Evolutionary conservation across 352 stramenopile species (phyloP).

Genomic region (Phytophthora sojae): DNA sequence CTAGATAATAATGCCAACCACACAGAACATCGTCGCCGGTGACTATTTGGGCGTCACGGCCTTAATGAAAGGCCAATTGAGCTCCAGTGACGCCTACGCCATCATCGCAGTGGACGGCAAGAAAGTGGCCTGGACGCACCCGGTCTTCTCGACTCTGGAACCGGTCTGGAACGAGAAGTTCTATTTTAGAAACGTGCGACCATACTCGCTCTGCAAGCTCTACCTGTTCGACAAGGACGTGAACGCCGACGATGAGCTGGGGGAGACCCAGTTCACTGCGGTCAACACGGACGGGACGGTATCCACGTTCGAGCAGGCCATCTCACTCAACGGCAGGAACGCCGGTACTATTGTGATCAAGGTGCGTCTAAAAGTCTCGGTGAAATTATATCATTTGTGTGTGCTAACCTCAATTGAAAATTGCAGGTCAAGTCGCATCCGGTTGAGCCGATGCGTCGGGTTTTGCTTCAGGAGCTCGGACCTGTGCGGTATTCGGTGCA

Average conservation of each 20-base stretch:
- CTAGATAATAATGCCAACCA: neutral
- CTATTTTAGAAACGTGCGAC: constrained; percentile 42
- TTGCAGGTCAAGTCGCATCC: constrained; percentile 39
- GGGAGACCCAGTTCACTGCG: constrained; percentile 35
- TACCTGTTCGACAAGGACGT: constrained; percentile 50
- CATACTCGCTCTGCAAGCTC: constrained; percentile 37
- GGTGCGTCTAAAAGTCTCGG: neutral
- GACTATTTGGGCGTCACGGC: constrained; percentile 42
- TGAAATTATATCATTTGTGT: too few relatives aligned
- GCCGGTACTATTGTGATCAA: constrained; percentile 42
- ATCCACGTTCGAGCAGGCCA: constrained; percentile 40
- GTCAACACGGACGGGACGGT: constrained; percentile 34
- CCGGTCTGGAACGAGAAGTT: constrained; percentile 53
- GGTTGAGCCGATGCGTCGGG: neutral
- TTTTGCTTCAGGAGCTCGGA: constrained; percentile 32
- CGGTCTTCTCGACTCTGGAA: constrained; percentile 43
- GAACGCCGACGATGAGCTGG: constrained; percentile 42
- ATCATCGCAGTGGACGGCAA: constrained; percentile 46
- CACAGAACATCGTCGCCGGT: constrained; percentile 35
- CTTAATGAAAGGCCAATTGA: constrained; percentile 36
- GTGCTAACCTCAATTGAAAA: too few relatives aligned
- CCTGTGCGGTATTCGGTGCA: constrained; percentile 50
- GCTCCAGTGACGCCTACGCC: constrained; percentile 46
- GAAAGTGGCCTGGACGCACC: constrained; percentile 45
- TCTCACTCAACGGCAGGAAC: constrained; percentile 22